Evolutionary conservation across 2,329 filamentous ascomycete genomes (phyloP), one percentile per base, ranked within the genome.

Genomic region (Acrodontium crateriforme): DNA sequence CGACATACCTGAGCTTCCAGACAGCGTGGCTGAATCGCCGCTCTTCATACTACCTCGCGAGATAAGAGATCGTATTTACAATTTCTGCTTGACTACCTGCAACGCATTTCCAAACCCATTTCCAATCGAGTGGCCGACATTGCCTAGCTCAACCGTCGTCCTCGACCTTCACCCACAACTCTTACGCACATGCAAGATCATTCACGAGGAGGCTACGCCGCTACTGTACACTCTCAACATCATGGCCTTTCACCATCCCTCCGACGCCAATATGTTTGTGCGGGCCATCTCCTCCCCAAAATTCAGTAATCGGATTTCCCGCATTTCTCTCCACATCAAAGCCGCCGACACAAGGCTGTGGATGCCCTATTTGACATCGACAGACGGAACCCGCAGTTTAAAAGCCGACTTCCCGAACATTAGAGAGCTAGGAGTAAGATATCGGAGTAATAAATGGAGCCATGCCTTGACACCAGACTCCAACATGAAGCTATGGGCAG

Each of bases 201-300:
- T 56, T 18, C 38, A 50, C 27, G 39, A 41, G 20, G 53, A 55
- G 35, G 37, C 48, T 5, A 42, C 42, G 13, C 44, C 43, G 6
- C 24, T 55, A 19, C 49, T 55, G n/a, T 55, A 55, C 41, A 38
- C 41, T 10, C 35, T 39, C 29, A 55, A 53, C 35, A 39, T 33
- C n/a, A 31, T 53, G 15, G 40, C 42, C 12, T 55, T 55, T 32
- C 41, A 47, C 31, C 52, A 55, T 32, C 51, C 53, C 4, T 45
- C 38, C 22, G 53, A 55, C 33, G 50, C 49, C 7, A 55, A 55
- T 36, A 51, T 55, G 38, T 55, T 55, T 30, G 44, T 45, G 2
- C 46, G 47, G 28, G 50, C 50, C 9, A 37, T 52, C 12, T 38
- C 45, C 3, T 30, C 37, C 11, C 37, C 40, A 3, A 27, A 29